A percentile compares a stretch with the other conserved stretches of the same genome.
These are phyloP conservation scores for Eutypa lata DNA, from an alignment of 2,329 filamentous ascomycete species.

Conservation along the genomic window DNA sequence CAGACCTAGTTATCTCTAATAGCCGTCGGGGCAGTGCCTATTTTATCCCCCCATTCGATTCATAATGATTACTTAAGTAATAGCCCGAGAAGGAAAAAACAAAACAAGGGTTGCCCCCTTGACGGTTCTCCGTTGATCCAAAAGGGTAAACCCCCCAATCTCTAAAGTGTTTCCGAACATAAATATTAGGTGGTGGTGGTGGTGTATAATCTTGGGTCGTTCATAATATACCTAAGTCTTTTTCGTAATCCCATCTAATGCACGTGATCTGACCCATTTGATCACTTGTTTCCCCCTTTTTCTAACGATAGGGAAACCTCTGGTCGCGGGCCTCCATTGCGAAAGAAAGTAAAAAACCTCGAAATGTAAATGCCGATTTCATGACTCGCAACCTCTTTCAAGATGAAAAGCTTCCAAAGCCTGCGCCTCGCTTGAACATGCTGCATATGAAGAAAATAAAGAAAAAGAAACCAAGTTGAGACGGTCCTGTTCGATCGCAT, in stretches of 20 bases:
- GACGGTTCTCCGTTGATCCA: neutral
- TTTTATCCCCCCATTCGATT: no score
- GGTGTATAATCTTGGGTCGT: neutral
- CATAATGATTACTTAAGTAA: no score
- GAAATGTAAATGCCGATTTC: conserved; percentile 25
- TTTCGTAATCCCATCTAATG: conserved; percentile 2
- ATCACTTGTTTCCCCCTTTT: neutral
- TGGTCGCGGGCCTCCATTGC: neutral
- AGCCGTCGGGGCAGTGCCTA: no score
- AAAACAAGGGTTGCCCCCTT: neutral
- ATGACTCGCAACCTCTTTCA: conserved; percentile 20
- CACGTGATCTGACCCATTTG: neutral
- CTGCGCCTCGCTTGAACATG: conserved; percentile 33
- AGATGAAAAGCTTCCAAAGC: conserved; percentile 28
- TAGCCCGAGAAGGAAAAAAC: neutral
- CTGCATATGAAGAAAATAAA: conserved; percentile 24
- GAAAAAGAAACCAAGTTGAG: conserved; percentile 11
- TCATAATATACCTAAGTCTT: conserved; percentile 1
- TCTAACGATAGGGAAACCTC: neutral
- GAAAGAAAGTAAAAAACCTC: conserved; percentile 8
- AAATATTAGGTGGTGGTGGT: neutral
- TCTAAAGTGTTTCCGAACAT: neutral
- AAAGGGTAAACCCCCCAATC: neutral
- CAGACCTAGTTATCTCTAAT: no score
- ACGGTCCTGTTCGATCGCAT: conserved; percentile 2